Conservation (phyloP, 2,329 filamentous ascomycete genomes). For the Aspergillus flavus region DNA sequence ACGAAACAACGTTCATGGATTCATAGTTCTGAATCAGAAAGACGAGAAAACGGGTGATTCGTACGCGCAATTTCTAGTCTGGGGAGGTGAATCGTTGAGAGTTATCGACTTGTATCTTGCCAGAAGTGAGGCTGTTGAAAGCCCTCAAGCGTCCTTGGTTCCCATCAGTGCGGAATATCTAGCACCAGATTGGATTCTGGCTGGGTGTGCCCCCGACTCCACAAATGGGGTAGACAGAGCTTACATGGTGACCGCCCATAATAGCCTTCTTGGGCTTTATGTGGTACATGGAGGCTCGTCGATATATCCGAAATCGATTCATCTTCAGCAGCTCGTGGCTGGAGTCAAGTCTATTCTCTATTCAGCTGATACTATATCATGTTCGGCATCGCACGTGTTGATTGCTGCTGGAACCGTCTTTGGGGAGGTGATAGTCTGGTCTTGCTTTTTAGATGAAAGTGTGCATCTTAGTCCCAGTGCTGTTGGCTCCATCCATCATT, state of each 20-base stretch:
- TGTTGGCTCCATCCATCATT: constrained; percentile 52
- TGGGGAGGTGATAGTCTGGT: constrained; percentile 91
- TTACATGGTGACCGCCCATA: constrained; percentile 81
- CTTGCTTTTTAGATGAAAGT: constrained; percentile 52
- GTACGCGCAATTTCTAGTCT: constrained; percentile 55
- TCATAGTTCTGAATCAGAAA: constrained; percentile 29
- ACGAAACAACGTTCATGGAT: constrained; percentile 44
- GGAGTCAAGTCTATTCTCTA: constrained; percentile 80
- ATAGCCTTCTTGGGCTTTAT: constrained; percentile 67
- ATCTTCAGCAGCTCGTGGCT: constrained; percentile 47
- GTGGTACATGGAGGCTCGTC: constrained; percentile 19
- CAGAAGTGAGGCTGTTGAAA: constrained; percentile 25
- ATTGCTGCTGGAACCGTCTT: constrained; percentile 91
- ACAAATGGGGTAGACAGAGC: constrained; percentile 41
- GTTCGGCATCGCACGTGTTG: constrained; percentile 62
- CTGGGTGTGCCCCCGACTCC: constrained; percentile 53
- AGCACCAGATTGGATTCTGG: constrained; percentile 76
- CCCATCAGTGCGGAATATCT: constrained; percentile 45
- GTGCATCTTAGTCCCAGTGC: constrained; percentile 20
- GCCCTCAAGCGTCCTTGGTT: constrained; percentile 25
- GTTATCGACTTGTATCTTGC: constrained; percentile 36
- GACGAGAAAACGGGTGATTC: constrained; percentile 16
- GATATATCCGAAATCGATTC: constrained; percentile 28
- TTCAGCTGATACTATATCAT: constrained; percentile 73
- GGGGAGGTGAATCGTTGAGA: constrained; percentile 67